Conservation (phyloP, 164 flowering plant species). For the Macadamia tetraphylla region DNA sequence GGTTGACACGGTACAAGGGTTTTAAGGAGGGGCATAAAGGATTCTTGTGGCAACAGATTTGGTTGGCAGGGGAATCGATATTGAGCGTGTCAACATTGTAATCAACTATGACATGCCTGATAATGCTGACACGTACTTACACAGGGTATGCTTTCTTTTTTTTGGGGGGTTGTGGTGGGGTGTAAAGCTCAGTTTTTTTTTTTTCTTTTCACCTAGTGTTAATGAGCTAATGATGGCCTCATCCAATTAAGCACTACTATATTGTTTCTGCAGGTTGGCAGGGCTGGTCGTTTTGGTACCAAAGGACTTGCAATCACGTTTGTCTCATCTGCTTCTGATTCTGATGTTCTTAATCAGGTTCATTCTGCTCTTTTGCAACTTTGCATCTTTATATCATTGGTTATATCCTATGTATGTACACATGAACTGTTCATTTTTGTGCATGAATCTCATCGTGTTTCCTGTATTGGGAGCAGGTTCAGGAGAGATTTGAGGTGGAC, state of each 20-base stretch:
- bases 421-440: no score
- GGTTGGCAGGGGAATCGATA: slow-evolving; percentile 98
- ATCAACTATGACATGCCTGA: slow-evolving; percentile 99
- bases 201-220: no score
- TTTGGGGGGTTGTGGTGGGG: no score
- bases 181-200: background rate
- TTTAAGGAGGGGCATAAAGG: slow-evolving; percentile 96
- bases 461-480: slow-evolving; percentile 46
- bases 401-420: no score
- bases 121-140: slow-evolving; percentile 93
- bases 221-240: no score
- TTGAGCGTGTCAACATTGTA: slow-evolving; percentile 94
- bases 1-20: slow-evolving; percentile 85
- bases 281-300: slow-evolving; percentile 98
- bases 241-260: background rate
- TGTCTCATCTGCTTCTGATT: slow-evolving; percentile 87
- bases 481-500: slow-evolving; percentile 94
- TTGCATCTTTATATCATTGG: no score
- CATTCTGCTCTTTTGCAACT: no score
- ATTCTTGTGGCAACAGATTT: slow-evolving; percentile 97
- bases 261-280: slow-evolving; percentile 57
- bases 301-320: slow-evolving; percentile 98
- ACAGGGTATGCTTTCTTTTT: slow-evolving; percentile 50
- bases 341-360: slow-evolving; percentile 95
- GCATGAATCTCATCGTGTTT: no score